Evolutionary conservation across 2,329 filamentous ascomycete species (phyloP).

Genomic region (Fusarium tricinctum): DNA sequence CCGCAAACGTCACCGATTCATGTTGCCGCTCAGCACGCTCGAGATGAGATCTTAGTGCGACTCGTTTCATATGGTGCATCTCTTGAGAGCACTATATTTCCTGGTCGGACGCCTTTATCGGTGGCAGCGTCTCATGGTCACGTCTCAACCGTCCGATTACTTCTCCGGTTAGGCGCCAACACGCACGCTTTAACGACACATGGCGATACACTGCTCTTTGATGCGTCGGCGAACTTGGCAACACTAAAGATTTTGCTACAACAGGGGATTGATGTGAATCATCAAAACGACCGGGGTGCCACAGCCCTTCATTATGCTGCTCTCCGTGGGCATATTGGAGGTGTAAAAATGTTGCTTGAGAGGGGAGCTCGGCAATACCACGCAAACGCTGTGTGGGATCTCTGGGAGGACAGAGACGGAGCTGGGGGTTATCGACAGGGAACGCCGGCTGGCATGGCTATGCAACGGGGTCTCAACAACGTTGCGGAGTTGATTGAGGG

Average conservation of each 20-base stretch:
- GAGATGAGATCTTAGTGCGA: slow-evolving; percentile 46
- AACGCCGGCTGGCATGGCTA: slow-evolving; percentile 49
- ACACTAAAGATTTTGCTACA: slow-evolving; percentile 48
- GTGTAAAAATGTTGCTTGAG: slow-evolving; percentile 45
- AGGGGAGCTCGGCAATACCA: slow-evolving; percentile 48
- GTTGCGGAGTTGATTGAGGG: slow-evolving; percentile 49
- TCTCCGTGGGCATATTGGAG: slow-evolving; percentile 45
- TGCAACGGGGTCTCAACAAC: slow-evolving; percentile 47
- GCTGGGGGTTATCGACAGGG: slow-evolving; percentile 47
- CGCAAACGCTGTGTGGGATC: slow-evolving; percentile 50
- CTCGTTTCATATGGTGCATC: slow-evolving; percentile 46
- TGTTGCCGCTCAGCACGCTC: slow-evolving; percentile 47
- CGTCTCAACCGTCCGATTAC: slow-evolving; percentile 47
- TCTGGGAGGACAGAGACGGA: slow-evolving; percentile 48
- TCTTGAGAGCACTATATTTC: slow-evolving; percentile 49
- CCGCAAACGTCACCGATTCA: slow-evolving; percentile 49
- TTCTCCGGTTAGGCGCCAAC: slow-evolving; percentile 47
- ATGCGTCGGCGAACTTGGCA: slow-evolving; percentile 46
- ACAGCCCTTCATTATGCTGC: slow-evolving; percentile 50
- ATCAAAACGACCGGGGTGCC: slow-evolving; percentile 48
- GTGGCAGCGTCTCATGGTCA: slow-evolving; percentile 49
- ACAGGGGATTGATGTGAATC: slow-evolving; percentile 48
- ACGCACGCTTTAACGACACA: slow-evolving; percentile 46
- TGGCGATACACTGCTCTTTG: slow-evolving; percentile 48
- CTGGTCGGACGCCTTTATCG: slow-evolving; percentile 46